phyloP scores from a whole-genome alignment of 495 filamentous ascomycete genomes.

The Parmelia sp. region DNA sequence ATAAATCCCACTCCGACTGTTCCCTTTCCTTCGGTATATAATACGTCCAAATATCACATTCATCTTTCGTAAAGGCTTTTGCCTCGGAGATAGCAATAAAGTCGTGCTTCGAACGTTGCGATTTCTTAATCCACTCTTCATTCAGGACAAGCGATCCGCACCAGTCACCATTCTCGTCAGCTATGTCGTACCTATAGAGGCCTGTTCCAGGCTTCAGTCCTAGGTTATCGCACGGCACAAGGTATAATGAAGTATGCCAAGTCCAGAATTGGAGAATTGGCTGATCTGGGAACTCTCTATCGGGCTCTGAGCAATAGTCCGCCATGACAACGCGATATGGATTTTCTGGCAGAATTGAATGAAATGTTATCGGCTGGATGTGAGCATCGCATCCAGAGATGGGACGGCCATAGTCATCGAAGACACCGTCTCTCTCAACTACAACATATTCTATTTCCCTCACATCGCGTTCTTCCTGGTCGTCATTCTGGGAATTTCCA shows the following conservation, averaged over 20 bases:
- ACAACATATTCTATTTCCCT: no score
- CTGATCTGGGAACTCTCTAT: constrained; percentile 6
- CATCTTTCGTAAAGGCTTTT: constrained; percentile 8
- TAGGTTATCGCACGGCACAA: constrained; percentile 19
- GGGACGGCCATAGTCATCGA: constrained; percentile 1
- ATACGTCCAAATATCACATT: constrained; percentile 11
- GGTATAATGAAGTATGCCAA: not conserved
- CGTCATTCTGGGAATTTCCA: no score
- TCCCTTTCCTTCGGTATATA: constrained; percentile 15
- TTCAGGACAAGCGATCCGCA: constrained; percentile 10
- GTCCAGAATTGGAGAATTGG: constrained; percentile 11
- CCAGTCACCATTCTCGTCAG: constrained; percentile 8
- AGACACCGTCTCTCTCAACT: not conserved
- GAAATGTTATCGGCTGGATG: not conserved
- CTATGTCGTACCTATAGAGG: constrained; percentile 3
- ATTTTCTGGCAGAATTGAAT: not conserved
- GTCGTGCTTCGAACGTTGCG: not conserved
- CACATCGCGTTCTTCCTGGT: no score
- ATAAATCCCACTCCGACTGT: constrained; percentile 14
- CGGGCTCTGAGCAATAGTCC: not conserved
- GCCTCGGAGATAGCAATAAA: constrained; percentile 13
- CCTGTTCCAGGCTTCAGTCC: not conserved
- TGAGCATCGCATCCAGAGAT: not conserved
- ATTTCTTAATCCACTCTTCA: not conserved
- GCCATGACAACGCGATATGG: constrained; percentile 14